Base-by-base conservation (phyloP, 768 basidiomycete species). In the Boletus pseudo-olivaceus region DNA sequence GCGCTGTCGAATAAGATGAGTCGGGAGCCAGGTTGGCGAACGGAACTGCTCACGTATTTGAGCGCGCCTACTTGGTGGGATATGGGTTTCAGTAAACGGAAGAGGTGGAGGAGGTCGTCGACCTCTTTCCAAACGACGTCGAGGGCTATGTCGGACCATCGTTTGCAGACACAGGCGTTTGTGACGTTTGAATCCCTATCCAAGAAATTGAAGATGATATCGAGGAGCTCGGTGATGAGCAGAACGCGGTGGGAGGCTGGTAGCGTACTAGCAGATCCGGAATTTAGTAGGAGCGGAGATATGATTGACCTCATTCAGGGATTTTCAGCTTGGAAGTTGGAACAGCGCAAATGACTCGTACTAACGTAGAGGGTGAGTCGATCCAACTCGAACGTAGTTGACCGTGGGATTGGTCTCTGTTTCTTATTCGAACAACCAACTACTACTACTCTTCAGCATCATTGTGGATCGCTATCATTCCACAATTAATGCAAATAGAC, bases 81-180 rank as follows among this genome's bases (percentile, higher is more conserved):
- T 51, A 83, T 68, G 0, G 83, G 81, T 11, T 76, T 76, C 10
- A 87, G 73, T 5, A 83, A 53, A 12, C 65, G 59, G 57, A 86
- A 79, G 8, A 87, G 70, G 10, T 68, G 70, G 30, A 67, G 49
- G 1, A 82, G 64, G 55, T 79, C 73, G 47, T 73, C 67, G 7
- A 85, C 76, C 2, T 82, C 76, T 49, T 68, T 73, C 85, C 85
- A 87, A 0, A 86, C 63, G n/a, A 70, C 61, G 61, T 84, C 79
- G 51, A 86, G 66, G 1, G 83, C 81, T 26, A 81, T 67, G 11
- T 80, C 76, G 2, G 79, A 81, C 85, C 85, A 87, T 44, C 55
- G 60, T 58, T 76, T 83, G 72, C 80, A 86, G 15, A 85, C 82
- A 30, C 71, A 67, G 3, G 80, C 83, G 47, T 79, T 83, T 2